phyloP scores from a whole-genome alignment of 129 eudicot genomes.

The Oenanthe sinensis region DNA sequence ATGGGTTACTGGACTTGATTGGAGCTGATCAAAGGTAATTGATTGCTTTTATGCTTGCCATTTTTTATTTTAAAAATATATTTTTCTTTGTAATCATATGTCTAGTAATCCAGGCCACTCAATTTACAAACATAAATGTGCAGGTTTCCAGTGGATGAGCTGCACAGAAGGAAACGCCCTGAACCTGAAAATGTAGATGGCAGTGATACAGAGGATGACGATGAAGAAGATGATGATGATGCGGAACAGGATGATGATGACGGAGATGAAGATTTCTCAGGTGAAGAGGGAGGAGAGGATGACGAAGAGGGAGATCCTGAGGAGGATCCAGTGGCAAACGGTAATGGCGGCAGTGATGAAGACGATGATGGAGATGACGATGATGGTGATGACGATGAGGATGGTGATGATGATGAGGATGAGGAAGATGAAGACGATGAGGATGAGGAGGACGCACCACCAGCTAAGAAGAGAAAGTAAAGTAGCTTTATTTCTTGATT shows the following conservation, averaged over 20 bases:
- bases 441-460: conserved; percentile 78
- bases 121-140: background rate
- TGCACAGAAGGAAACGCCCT: conserved; percentile 33
- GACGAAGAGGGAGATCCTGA: conserved; percentile 59
- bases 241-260: conserved; percentile 63
- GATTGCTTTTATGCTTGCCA: background rate
- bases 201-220: conserved; percentile 76
- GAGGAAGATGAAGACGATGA: conserved; percentile 63
- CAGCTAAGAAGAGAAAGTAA: conserved; percentile 85
- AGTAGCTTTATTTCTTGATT: conserved; percentile 8
- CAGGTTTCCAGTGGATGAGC: conserved; percentile 65
- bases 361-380: conserved; percentile 65
- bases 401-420: conserved; percentile 42
- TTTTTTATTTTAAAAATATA: background rate
- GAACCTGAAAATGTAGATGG: conserved; percentile 61
- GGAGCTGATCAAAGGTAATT: conserved; percentile 37
- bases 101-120: background rate
- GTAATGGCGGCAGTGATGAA: conserved; percentile 63
- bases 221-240: conserved; percentile 72
- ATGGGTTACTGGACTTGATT: conserved; percentile 16
- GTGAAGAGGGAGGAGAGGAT: conserved; percentile 66
- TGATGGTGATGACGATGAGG: conserved; percentile 47
- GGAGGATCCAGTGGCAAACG: conserved; percentile 54
- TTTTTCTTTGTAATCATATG: background rate
- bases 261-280: conserved; percentile 82